Base-by-base conservation (phyloP, 129 eudicot genomes). In the Helianthus tuberosus region DNA sequence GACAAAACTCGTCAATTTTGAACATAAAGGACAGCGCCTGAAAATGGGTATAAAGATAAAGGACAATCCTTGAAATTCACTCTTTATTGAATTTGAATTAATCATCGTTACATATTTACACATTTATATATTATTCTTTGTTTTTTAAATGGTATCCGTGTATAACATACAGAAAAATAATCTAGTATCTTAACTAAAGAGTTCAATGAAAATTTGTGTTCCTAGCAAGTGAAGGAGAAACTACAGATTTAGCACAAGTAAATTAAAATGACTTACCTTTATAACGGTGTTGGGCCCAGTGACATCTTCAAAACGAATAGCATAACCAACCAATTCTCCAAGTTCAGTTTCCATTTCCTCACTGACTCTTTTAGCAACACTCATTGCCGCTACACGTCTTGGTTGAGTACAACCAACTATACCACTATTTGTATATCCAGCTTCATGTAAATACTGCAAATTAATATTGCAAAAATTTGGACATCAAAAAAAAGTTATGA, bases 341-440 rank as follows among this genome's bases (percentile, higher is more conserved):
- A 89, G 86, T 10, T 87, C 85, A 5, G 89, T 82, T 80, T 85
- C 96, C 89, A 89, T 84, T 76, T 91, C 97, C 63, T 86, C 90
- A 10, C 87, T 66, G 12, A 91, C 93, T 85, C 96, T 82, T 59
- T 85, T 84, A 12, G 97, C 92, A 25, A 89, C 96, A 76, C 88
- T 82, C 92, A 89, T 86, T 52, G 96, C 97, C 43, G 97, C 96
- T 12, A 91, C 96, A 76, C 96, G 90, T 69, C 96, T 80, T 38
- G 97, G 97, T 71, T 91, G 97, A 46, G 97, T 89, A 74, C 96
- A 89, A 36, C 93, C 96, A 16, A 91, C 80, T 41, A 80, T 77
- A 1, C 96, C 93, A 49, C 51, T 77, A 2, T 80, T 82, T 6
- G 96, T 89, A 64, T 86, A 89, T 13, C 88, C 94, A n/a, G 80